Conservation (phyloP, 2,329 filamentous ascomycete genomes). For the Apiospora malaysiana region DNA sequence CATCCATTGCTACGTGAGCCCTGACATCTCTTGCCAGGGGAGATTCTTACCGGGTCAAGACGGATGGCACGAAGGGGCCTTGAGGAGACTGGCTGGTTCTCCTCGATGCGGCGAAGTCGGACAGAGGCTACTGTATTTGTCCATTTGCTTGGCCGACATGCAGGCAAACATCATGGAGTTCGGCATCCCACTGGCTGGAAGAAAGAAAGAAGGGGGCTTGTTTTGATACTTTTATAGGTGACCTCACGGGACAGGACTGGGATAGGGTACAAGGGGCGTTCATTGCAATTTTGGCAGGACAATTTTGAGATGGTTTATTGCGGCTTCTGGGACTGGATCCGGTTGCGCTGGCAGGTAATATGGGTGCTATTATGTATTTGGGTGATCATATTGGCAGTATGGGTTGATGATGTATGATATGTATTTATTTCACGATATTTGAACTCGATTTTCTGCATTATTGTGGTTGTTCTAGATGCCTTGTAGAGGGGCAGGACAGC, state of each 20-base stretch:
- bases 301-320: background rate
- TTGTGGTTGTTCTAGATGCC: background rate
- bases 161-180: too few species aligned
- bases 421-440: background rate
- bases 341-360: background rate
- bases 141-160: too few species aligned
- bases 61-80: too few species aligned
- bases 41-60: too few species aligned
- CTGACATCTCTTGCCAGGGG: too few species aligned
- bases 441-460: background rate
- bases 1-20: too few species aligned
- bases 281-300: background rate
- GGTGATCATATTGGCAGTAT: background rate
- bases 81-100: too few species aligned
- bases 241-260: background rate
- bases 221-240: background rate
- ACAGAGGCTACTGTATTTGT: too few species aligned
- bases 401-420: background rate
- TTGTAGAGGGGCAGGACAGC: background rate
- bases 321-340: background rate
- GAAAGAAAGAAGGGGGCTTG: too few species aligned
- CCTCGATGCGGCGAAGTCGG: too few species aligned
- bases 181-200: too few species aligned
- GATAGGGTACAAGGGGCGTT: background rate
- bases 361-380: background rate